Evolutionary conservation across 768 basidiomycete species (phyloP), one percentile per base, ranked within the genome.

Genomic region (Kwoniella bestiolae): DNA sequence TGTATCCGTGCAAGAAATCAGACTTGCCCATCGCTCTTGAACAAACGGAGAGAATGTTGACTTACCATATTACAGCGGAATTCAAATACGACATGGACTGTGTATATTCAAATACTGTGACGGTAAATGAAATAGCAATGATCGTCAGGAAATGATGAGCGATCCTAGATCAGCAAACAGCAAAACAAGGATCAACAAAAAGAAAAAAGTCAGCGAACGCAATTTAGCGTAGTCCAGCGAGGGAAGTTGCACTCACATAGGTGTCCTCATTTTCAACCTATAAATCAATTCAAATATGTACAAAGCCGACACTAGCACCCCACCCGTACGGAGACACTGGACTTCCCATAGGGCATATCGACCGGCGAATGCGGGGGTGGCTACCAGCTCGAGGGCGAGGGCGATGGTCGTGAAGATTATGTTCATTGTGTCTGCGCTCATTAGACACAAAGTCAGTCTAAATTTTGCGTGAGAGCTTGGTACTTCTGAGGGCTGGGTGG

Each of bases 251-350:
- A 67, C 73, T 70, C 35, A 75, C 74, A 75, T 31, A 3, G 74
- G 74, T n/a, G 65, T 23, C 12, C 74, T 58, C 74, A 73, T 72
- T 9, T 66, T 60, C 41, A 75, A 46, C 18, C 71, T 60, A 49
- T 63, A 73, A 7, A 73, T 52, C 49, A 75, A 52, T 51, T 75
- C 74, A 45, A 72, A 75, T 31, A 68, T 63, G 52, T 75, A 75
- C n/a, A 72, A 47, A 18, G 52, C 51, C 5, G 65, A 67, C 11
- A 67, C 59, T 21, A 72, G 12, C 11, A 66, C 62, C 5, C 65
- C 71, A 2, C 56, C 68, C 1, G 66, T 63, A 2, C 74, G 65
- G 0, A 73, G 41, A 16, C 34, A 45, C 29, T 66, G 63, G 23
- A 75, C 47, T 58, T 66, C 66, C 52, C 50, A 68, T 5, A 70